Conservation (phyloP, 441 rosid genomes). For the Melastoma candidum region DNA sequence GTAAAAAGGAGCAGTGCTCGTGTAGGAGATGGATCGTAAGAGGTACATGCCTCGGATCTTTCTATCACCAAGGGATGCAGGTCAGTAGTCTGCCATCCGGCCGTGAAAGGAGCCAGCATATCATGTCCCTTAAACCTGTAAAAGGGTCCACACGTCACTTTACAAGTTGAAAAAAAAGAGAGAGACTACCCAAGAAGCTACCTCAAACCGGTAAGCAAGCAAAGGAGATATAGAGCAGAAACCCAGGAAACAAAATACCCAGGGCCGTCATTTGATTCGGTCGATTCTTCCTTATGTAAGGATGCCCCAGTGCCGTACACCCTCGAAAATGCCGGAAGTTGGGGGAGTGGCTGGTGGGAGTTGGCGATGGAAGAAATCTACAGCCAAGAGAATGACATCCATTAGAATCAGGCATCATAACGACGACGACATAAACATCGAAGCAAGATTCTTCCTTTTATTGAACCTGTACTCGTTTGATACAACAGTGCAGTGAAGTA, state of each 20-base stretch:
- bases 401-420: too few species aligned
- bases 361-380: slow-evolving; percentile 38
- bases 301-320: slow-evolving; percentile 40
- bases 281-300: slow-evolving; percentile 33
- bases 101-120: slow-evolving; percentile 95
- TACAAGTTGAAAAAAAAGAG: background rate
- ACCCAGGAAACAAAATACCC: slow-evolving; percentile 22
- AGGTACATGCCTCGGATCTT: slow-evolving; percentile 52
- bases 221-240: background rate
- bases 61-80: slow-evolving; percentile 62
- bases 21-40: background rate
- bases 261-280: slow-evolving; percentile 16
- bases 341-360: slow-evolving; percentile 19
- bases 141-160: background rate
- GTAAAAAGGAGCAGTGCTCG: background rate
- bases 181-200: background rate
- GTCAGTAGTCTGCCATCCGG: slow-evolving; percentile 86
- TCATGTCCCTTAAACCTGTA: slow-evolving; percentile 81
- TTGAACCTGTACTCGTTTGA: too few species aligned
- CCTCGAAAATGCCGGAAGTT: slow-evolving; percentile 26
- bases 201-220: background rate
- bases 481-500: too few species aligned
- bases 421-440: too few species aligned
- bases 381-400: background rate
- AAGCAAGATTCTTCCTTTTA: too few species aligned